These are phyloP conservation scores for Trypanosoma conorhini DNA, from an alignment of 208 protist genomes.

Conservation along the genomic window DNA sequence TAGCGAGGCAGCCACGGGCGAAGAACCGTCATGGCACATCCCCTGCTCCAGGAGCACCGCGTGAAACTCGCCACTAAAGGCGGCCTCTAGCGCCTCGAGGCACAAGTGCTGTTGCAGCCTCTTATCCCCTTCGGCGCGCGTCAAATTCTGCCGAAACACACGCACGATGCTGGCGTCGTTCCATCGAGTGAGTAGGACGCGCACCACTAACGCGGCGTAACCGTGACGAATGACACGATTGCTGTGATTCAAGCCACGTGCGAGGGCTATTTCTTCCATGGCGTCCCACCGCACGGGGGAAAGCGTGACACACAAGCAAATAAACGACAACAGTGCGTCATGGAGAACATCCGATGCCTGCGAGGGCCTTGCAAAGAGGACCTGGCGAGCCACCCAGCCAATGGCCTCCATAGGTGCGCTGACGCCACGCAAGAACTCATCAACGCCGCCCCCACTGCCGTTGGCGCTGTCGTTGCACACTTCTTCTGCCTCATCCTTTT, in stretches of 20 bases:
- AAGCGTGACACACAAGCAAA: slow-evolving; percentile 19
- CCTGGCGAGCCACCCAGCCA: slow-evolving; percentile 4
- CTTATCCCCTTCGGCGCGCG: background rate
- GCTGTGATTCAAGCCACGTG: slow-evolving; percentile 12
- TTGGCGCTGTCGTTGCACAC: background rate
- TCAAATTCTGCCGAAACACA: background rate
- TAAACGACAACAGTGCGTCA: slow-evolving; percentile 15
- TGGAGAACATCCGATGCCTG: background rate
- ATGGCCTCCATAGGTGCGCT: background rate
- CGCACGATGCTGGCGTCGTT: background rate
- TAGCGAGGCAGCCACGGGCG: background rate
- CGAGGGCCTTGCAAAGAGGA: background rate
- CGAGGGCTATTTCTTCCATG: slow-evolving; percentile 18
- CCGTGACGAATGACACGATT: slow-evolving; percentile 23
- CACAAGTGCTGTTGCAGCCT: background rate
- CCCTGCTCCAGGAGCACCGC: background rate
- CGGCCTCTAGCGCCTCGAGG: slow-evolving; percentile 20
- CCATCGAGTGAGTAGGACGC: slow-evolving; percentile 7
- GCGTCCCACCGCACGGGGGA: background rate
- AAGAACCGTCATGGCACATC: background rate
- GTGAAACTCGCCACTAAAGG: slow-evolving; percentile 23
- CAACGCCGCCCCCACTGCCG: background rate
- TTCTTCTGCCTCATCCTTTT: background rate
- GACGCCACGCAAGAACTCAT: slow-evolving; percentile 7
- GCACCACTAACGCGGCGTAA: slow-evolving; percentile 21